Evolutionary conservation across 2,329 filamentous ascomycete species (phyloP).

Genomic region (Fusarium tricinctum): DNA sequence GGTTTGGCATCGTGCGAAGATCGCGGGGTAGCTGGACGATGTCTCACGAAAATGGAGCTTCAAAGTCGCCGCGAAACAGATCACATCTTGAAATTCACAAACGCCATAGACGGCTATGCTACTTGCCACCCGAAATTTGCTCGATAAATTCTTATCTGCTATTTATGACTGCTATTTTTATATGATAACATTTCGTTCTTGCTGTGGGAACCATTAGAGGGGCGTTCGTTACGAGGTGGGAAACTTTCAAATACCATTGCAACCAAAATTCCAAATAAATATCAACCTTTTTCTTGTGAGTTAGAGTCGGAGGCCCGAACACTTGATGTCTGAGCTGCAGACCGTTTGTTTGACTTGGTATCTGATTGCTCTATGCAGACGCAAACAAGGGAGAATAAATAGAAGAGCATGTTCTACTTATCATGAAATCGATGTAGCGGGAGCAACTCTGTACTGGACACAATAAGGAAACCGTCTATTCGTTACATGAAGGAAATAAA

Average conservation of each 20-base stretch:
- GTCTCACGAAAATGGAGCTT: slow-evolving; percentile 3
- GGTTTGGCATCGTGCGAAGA: slow-evolving; percentile 32
- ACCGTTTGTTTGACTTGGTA: slow-evolving; percentile 23
- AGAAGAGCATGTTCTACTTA: slow-evolving; percentile 12
- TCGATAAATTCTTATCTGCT: slow-evolving; percentile 7
- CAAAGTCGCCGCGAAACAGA: slow-evolving; percentile 6
- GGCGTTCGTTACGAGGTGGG: slow-evolving; percentile 41
- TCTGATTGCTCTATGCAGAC: slow-evolving; percentile 27
- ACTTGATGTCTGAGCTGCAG: slow-evolving; percentile 13
- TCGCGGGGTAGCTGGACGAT: slow-evolving; percentile 37
- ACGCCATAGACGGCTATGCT: slow-evolving; percentile 20
- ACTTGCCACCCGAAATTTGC: slow-evolving; percentile 2
- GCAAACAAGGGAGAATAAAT: slow-evolving; percentile 3
- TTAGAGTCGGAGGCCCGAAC: slow-evolving; percentile 37
- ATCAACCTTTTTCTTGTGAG: slow-evolving; percentile 18
- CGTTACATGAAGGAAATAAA: slow-evolving; percentile 18
- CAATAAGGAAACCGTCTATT: slow-evolving; percentile 33
- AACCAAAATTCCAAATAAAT: slow-evolving; percentile 4
- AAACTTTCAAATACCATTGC: slow-evolving; percentile 28
- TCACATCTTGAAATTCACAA: slow-evolving; percentile 9
- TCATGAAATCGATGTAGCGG: slow-evolving; percentile 14
- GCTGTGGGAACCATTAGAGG: slow-evolving; percentile 46
- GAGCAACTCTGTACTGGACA: slow-evolving; percentile 9
- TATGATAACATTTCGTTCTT: slow-evolving; percentile 24
- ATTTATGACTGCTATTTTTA: slow-evolving; percentile 33